Conservation (phyloP, 805 yeast species). For the Lipomyces orientalis region DNA sequence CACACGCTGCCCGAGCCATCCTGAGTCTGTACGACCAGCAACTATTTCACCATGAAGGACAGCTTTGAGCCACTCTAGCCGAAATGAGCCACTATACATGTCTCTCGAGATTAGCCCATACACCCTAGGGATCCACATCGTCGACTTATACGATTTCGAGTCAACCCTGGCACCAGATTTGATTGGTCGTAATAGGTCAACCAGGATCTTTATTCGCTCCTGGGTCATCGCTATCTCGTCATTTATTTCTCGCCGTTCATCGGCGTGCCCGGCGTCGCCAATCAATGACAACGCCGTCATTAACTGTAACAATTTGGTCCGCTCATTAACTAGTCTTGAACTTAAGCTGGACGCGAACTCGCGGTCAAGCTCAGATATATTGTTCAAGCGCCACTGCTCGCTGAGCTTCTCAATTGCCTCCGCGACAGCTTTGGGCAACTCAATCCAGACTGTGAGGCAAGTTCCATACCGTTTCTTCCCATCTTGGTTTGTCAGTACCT, state of each 20-base stretch:
- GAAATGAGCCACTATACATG: slow-evolving; percentile 17
- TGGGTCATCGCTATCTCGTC: slow-evolving; percentile 24
- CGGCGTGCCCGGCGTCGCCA: background rate
- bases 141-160: slow-evolving; percentile 23
- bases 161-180: slow-evolving; percentile 26
- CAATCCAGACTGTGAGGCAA: slow-evolving; percentile 33
- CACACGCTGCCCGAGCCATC: slow-evolving; percentile 9
- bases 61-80: slow-evolving; percentile 36
- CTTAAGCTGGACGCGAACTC: slow-evolving; percentile 29
- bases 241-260: background rate
- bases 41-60: slow-evolving; percentile 23
- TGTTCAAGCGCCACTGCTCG: slow-evolving; percentile 26
- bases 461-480: slow-evolving; percentile 30
- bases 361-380: slow-evolving; percentile 26
- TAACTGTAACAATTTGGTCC: slow-evolving; percentile 12
- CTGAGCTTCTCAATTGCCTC: slow-evolving; percentile 21
- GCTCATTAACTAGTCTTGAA: slow-evolving; percentile 17
- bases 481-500: slow-evolving; percentile 34
- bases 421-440: slow-evolving; percentile 21
- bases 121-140: slow-evolving; percentile 36
- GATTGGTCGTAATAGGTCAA: slow-evolving; percentile 30
- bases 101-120: slow-evolving; percentile 33
- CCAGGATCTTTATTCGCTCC: slow-evolving; percentile 29
- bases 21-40: background rate
- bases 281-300: background rate